These are phyloP conservation scores for Medicago truncatula DNA, from an alignment of 306 rosid species.

Conservation along the genomic window MtrunA17r5.0-ANR NC_053043.1:3424501-3425000, in stretches of 20 bases:
- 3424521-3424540: conserved; percentile 57
- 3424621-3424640: conserved; percentile 43
- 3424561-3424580: conserved; percentile 39
- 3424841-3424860: conserved; percentile 44
- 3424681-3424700: conserved; percentile 49
- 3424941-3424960: conserved; percentile 47
- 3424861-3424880: conserved; percentile 48
- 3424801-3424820: conserved; percentile 49
- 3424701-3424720: conserved; percentile 56
- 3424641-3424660: conserved; percentile 36
- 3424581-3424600: conserved; percentile 47
- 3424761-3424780: conserved; percentile 49
- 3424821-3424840: conserved; percentile 47
- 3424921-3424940: conserved; percentile 66
- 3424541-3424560: conserved; percentile 44
- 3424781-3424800: conserved; percentile 43
- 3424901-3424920: conserved; percentile 45
- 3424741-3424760: conserved; percentile 51
- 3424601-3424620: conserved; percentile 50
- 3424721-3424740: conserved; percentile 46
- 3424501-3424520: conserved; percentile 51
- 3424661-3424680: conserved; percentile 46
- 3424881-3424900: conserved; percentile 47
- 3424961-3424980: conserved; percentile 36
- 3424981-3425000: conserved; percentile 37